Conservation (phyloP, 1,139 yeast species). For the Yamadazyma membranifaciens region DNA sequence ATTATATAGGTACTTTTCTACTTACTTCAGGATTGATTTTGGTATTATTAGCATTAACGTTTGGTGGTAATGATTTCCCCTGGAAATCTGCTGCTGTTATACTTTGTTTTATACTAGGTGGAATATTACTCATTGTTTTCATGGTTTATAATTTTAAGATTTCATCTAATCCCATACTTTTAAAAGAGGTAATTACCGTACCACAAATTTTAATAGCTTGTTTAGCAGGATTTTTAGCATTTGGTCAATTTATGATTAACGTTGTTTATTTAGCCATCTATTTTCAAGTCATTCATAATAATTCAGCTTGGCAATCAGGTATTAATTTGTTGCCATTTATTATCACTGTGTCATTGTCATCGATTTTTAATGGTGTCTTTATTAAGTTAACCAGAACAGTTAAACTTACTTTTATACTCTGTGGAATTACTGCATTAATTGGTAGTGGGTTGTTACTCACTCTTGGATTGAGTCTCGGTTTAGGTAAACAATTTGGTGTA, state of each 20-base stretch:
- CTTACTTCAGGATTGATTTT: conserved; percentile 42
- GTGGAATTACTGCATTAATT: conserved; percentile 26
- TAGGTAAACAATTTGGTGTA: conserved; percentile 30
- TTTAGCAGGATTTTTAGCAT: conserved; percentile 20
- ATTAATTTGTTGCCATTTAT: conserved; percentile 36
- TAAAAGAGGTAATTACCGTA: conserved; percentile 23
- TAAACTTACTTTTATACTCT: conserved; percentile 30
- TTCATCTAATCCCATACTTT: conserved; percentile 28
- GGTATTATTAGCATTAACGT: conserved; percentile 41
- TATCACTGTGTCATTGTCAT: conserved; percentile 30
- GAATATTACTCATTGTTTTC: conserved; percentile 20
- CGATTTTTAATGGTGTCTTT: conserved; percentile 28
- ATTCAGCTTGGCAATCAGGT: conserved; percentile 38
- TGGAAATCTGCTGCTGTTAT: conserved; percentile 55
- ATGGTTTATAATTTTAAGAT: conserved; percentile 26
- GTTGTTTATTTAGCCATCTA: conserved; percentile 32
- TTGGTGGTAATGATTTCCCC: conserved; percentile 46
- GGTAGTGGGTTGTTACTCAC: conserved; percentile 36
- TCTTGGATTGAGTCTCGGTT: conserved; percentile 28
- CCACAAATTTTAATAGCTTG: conserved; percentile 25
- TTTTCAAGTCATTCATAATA: conserved; percentile 35
- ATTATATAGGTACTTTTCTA: conserved; percentile 48
- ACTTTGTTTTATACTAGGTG: conserved; percentile 47
- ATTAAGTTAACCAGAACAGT: conserved; percentile 30
- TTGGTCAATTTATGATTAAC: conserved; percentile 25